phyloP scores from a whole-genome alignment of 495 filamentous ascomycete genomes.

The Aspergillus sclerotiicarbonarius region DNA sequence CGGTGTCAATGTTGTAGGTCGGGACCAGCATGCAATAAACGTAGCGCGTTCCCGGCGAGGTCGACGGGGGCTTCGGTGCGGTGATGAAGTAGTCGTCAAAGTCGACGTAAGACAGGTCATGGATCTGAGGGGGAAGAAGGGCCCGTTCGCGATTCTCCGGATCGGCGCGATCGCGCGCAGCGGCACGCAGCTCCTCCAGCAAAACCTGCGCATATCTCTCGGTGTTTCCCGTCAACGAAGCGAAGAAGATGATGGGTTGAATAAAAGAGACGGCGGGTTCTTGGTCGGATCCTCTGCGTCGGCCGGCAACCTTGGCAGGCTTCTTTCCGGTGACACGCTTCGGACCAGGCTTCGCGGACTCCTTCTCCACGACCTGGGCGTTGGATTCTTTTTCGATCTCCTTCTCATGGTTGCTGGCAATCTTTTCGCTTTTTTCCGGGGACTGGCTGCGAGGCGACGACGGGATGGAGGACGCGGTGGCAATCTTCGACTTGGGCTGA shows the following conservation, averaged over 20 bases:
- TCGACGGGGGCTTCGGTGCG: conserved; percentile 48
- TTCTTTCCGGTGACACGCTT: conserved; percentile 43
- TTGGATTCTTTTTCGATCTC: conserved; percentile 5
- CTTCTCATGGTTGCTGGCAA: conserved; percentile 10
- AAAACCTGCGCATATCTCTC: conserved; percentile 63
- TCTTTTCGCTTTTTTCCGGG: conserved; percentile 26
- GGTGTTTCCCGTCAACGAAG: conserved; percentile 78
- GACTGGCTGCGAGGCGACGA: conserved; percentile 34
- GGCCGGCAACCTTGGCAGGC: conserved; percentile 27
- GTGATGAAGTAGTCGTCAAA: conserved; percentile 88
- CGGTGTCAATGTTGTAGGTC: conserved; percentile 88
- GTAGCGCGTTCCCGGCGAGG: conserved; percentile 52
- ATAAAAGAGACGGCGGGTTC: conserved; percentile 39
- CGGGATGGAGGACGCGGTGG: conserved; percentile 33
- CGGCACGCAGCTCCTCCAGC: conserved; percentile 47
- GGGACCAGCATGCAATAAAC: conserved; percentile 84
- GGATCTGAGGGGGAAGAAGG: conserved; percentile 60
- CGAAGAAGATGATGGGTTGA: conserved; percentile 82
- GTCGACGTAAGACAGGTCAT: conserved; percentile 81
- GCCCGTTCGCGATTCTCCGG: conserved; percentile 32
- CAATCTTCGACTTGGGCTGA: conserved; percentile 28
- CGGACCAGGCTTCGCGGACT: conserved; percentile 27
- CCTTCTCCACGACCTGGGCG: conserved; percentile 10
- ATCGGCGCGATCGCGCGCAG: conserved; percentile 29
- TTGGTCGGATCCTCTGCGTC: conserved; percentile 21